A percentile compares a stretch with the other conserved stretches of the same genome.
These are phyloP conservation scores for Phytophthora ramorum DNA, from an alignment of 352 stramenopile genomes.

Conservation along the genomic window DNA sequence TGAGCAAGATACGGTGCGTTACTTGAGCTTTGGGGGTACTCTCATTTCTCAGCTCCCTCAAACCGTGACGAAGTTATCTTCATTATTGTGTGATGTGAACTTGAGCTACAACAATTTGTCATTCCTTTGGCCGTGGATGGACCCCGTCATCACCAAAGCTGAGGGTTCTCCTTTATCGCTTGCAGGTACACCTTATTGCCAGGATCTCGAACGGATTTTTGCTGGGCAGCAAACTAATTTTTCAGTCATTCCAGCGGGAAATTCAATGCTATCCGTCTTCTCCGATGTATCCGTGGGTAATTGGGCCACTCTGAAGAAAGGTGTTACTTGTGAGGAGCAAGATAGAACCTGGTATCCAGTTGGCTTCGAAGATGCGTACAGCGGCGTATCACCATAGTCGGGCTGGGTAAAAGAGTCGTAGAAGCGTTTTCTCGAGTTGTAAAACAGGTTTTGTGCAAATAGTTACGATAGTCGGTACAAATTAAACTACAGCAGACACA, in stretches of 20 bases:
- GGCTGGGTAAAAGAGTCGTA: too few relatives aligned
- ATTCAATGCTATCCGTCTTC: conserved; percentile 4
- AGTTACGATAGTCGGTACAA: background rate
- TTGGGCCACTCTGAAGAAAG: conserved; percentile 13
- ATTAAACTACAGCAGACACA: conserved; percentile 30
- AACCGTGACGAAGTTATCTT: conserved; percentile 11
- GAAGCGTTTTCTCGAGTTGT: too few relatives aligned
- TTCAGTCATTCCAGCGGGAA: background rate
- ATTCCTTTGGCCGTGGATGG: conserved; percentile 23
- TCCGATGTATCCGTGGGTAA: conserved; percentile 10
- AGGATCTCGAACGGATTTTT: conserved; percentile 13
- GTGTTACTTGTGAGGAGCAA: conserved; percentile 13
- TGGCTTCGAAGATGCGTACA: conserved; percentile 31
- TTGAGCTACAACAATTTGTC: conserved; percentile 21
- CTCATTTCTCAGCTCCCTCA: conserved; percentile 21
- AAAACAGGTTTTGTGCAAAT: too few relatives aligned
- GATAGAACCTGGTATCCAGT: conserved; percentile 27
- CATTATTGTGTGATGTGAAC: conserved; percentile 13
- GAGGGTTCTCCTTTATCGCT: conserved; percentile 1
- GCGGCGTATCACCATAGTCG: background rate
- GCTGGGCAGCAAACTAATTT: conserved; percentile 10
- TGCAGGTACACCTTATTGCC: conserved; percentile 19
- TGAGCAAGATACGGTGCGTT: conserved; percentile 15
- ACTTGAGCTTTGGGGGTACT: conserved; percentile 24
- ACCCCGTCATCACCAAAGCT: conserved; percentile 6